These are phyloP conservation scores for Dioscorea cayenensis DNA, from an alignment of 116 monocot genomes.

Conservation along the genomic window DNA sequence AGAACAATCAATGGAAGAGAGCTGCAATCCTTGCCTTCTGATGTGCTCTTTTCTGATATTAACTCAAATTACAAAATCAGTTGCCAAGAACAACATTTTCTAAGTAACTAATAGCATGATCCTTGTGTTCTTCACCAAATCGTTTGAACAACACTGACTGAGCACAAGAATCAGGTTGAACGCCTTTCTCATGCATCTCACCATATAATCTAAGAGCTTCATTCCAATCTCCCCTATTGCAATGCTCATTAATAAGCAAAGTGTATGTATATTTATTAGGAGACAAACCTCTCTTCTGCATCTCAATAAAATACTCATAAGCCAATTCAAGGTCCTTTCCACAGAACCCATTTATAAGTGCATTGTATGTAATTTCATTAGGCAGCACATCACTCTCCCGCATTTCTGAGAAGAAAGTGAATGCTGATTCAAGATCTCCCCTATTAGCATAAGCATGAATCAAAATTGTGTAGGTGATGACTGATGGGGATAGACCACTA, in stretches of 20 bases:
- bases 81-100: conserved; percentile 45
- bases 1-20: neutral
- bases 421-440: conserved; percentile 45
- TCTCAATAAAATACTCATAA: conserved; percentile 56
- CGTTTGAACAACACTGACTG: conserved; percentile 57
- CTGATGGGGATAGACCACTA: conserved; percentile 45
- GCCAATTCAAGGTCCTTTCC: conserved; percentile 36
- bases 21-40: neutral
- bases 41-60: neutral
- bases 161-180: conserved; percentile 56
- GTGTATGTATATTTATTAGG: conserved; percentile 80
- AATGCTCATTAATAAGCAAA: conserved; percentile 50
- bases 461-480: conserved; percentile 77
- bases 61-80: conserved; percentile 6
- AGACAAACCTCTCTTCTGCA: conserved; percentile 64
- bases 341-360: conserved; percentile 76
- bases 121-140: conserved; percentile 31
- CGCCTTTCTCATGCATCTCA: conserved; percentile 64
- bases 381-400: conserved; percentile 29
- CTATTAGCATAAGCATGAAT: conserved; percentile 62
- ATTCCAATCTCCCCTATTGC: conserved; percentile 35
- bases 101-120: conserved; percentile 26
- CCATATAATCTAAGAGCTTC: conserved; percentile 56
- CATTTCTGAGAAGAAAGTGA: conserved; percentile 49
- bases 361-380: conserved; percentile 85